Evolutionary conservation across 495 filamentous ascomycete species (phyloP), one percentile per base, ranked within the genome.

Genomic region (Penicillium simplicissimum): DNA sequence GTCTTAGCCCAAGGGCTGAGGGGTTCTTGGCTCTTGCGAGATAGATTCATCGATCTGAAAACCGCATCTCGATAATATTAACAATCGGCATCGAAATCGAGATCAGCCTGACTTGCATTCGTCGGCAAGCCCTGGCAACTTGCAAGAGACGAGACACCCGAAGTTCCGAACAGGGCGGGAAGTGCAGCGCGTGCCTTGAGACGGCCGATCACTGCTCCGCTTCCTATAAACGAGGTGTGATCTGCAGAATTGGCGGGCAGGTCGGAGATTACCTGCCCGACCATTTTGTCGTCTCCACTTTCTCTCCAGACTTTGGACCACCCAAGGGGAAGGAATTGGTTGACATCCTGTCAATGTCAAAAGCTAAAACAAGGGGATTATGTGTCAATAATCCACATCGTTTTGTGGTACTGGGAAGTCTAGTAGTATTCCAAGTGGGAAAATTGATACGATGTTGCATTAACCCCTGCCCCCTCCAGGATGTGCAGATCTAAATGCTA

Each of bases 241-340:
- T 63, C 60, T 63, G 55, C 60, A 58, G 31, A 15, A 8, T 55
- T 11, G 8, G 33, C 13, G 43, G 15, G 8, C 19, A 31, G 33
- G 36, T 48, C 55, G 60, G 60, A 63, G 23, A 63, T 58, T 63
- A 63, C 55, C 21, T 63, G 60, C 49, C 51, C 28, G 60, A 55
- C 51, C 28, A 36, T 58, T 63, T 31, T 63, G 34, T 54, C 34
- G 53, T 52, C 60, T 52, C 60, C 58, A 38, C 52, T 36, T 17
- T 31, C 52, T 23, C 42, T 45, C 17, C 42, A 33, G 36, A 48
- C 31, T 13, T 51, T 60, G 58, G 51, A 55, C 25, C 48, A 43
- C 38, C 5, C 34, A 13, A 36, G 47, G 25, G 35, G 19, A n/a
- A 38, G 49, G 28, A 19, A 36, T 31, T 38, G 34, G 31, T 42